phyloP scores from a whole-genome alignment of 2,329 filamentous ascomycete genomes.

The Ophiostoma triangulosporum region DNA sequence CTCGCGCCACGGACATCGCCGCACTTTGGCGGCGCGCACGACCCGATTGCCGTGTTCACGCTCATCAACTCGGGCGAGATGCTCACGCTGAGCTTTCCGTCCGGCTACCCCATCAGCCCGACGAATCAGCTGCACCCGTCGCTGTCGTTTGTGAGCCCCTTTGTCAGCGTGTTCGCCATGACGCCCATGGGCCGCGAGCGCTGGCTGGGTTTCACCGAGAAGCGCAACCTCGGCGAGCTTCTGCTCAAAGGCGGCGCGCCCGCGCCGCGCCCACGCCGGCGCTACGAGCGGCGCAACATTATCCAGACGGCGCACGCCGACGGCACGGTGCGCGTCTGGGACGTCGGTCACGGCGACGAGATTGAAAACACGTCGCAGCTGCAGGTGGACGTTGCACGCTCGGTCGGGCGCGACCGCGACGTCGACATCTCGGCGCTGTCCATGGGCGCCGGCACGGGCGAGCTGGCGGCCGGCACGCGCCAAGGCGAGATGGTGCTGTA shows the following conservation, averaged over 20 bases:
- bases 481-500: constrained; percentile 81
- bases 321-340: constrained; percentile 84
- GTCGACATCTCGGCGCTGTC: constrained; percentile 69
- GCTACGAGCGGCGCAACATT: constrained; percentile 73
- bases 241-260: constrained; percentile 70
- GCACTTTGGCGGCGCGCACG: constrained; percentile 75
- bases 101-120: constrained; percentile 77
- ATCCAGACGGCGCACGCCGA: constrained; percentile 82
- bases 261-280: constrained; percentile 52
- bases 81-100: constrained; percentile 82
- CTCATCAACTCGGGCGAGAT: constrained; percentile 78
- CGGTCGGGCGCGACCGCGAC: constrained; percentile 64
- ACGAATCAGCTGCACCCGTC: constrained; percentile 88
- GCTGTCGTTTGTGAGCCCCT: constrained; percentile 79
- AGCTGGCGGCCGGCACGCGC: constrained; percentile 69
- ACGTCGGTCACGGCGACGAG: constrained; percentile 80
- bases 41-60: constrained; percentile 74
- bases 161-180: constrained; percentile 61
- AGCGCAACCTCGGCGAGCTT: constrained; percentile 60
- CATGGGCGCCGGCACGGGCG: constrained; percentile 66
- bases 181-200: constrained; percentile 60
- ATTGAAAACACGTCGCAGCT: constrained; percentile 74
- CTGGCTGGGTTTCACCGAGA: constrained; percentile 88
- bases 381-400: constrained; percentile 76
- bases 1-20: constrained; percentile 72